Evolutionary conservation across 306 rosid genomes (phyloP).

Genomic region (Vigna unguiculata): DNA sequence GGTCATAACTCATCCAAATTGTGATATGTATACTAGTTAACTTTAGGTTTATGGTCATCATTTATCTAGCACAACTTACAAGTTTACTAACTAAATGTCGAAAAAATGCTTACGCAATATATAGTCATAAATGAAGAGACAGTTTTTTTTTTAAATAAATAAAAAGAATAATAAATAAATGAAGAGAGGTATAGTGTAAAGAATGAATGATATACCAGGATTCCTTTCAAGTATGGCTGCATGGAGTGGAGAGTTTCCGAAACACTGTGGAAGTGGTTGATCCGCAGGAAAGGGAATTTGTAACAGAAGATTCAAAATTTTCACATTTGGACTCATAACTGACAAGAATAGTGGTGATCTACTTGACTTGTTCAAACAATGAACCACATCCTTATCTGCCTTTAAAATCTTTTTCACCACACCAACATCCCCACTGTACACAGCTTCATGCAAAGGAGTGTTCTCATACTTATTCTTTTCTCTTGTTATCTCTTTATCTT

Average conservation of each 20-base stretch:
- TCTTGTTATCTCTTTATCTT: not conserved
- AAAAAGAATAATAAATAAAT: too few species aligned
- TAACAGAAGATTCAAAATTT: not conserved
- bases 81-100: too few species aligned
- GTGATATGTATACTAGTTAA: too few species aligned
- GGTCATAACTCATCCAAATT: too few species aligned
- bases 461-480: constrained; percentile 14
- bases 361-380: not conserved
- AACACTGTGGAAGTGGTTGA: not conserved
- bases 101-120: too few species aligned
- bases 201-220: constrained; percentile 14
- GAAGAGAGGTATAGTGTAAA: too few species aligned
- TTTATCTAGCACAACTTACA: too few species aligned
- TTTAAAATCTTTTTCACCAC: not conserved
- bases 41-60: too few species aligned
- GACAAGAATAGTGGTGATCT: constrained; percentile 45
- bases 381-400: not conserved
- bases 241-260: constrained; percentile 41
- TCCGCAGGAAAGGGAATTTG: not conserved
- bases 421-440: not conserved
- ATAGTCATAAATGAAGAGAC: too few species aligned
- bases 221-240: constrained; percentile 27
- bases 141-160: too few species aligned
- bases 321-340: not conserved
- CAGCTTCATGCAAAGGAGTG: constrained; percentile 48